Evolutionary conservation across 768 basidiomycete species (phyloP).

Genomic region (Grammothele lineata): DNA sequence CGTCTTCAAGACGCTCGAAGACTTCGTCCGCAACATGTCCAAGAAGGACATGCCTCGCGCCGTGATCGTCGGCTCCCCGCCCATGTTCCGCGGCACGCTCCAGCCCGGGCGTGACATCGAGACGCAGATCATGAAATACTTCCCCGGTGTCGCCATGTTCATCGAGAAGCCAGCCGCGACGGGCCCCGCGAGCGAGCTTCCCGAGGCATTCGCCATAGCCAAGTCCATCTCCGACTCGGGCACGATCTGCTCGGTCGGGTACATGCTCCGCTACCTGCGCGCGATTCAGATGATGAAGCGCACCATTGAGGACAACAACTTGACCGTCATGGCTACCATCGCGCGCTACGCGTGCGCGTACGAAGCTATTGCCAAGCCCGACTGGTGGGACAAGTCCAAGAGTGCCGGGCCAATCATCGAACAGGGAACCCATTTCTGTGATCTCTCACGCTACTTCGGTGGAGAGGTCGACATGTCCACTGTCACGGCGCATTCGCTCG

Average conservation of each 20-base stretch:
- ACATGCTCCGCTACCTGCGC: slow-evolving; percentile 91
- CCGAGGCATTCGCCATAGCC: slow-evolving; percentile 67
- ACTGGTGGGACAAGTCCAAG: slow-evolving; percentile 94
- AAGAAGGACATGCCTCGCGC: slow-evolving; percentile 69
- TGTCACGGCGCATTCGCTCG: slow-evolving; percentile 82
- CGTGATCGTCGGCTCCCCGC: slow-evolving; percentile 88
- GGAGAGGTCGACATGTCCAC: slow-evolving; percentile 87
- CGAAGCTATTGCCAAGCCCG: slow-evolving; percentile 70
- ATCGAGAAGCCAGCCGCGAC: slow-evolving; percentile 92
- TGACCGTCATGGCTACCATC: slow-evolving; percentile 94
- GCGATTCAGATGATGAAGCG: slow-evolving; percentile 96
- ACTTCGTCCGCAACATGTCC: slow-evolving; percentile 70
- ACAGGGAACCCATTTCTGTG: slow-evolving; percentile 96
- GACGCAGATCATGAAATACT: slow-evolving; percentile 77
- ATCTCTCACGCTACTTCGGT: slow-evolving; percentile 95
- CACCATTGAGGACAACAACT: slow-evolving; percentile 89
- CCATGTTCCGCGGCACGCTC: slow-evolving; percentile 83
- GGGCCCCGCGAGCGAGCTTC: slow-evolving; percentile 63
- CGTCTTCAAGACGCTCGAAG: slow-evolving; percentile 80
- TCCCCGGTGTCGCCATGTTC: slow-evolving; percentile 88
- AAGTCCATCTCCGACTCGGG: slow-evolving; percentile 63
- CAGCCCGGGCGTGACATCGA: slow-evolving; percentile 81
- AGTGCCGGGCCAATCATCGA: slow-evolving; percentile 83
- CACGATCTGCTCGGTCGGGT: slow-evolving; percentile 89
- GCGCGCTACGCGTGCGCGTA: slow-evolving; percentile 93